Percentiles rank a stretch among this genome's conserved stretches.
These are phyloP conservation scores for Yamadazyma kanchanaburiensis DNA, from an alignment of 1,139 yeast species.

Conservation along the genomic window DNA sequence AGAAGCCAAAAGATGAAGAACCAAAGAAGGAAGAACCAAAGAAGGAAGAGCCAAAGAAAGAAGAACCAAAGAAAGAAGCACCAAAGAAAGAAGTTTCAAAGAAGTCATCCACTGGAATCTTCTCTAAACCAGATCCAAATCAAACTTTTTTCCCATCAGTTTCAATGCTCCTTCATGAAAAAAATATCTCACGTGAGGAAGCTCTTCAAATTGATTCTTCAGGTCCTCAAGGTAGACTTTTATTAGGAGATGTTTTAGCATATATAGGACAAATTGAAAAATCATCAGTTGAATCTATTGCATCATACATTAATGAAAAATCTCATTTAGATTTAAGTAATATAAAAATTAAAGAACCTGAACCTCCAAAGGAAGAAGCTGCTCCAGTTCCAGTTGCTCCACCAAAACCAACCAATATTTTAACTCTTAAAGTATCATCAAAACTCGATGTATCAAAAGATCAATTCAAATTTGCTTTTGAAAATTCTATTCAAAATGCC, in stretches of 20 bases:
- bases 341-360: conserved; percentile 51
- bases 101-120: conserved; percentile 12
- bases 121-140: conserved; percentile 51
- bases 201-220: conserved; percentile 80
- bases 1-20: conserved; percentile 47
- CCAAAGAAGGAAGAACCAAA: conserved; percentile 14
- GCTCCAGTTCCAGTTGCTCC: conserved; percentile 14
- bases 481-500: conserved; percentile 28
- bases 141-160: conserved; percentile 85
- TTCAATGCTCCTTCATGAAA: conserved; percentile 55
- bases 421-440: conserved; percentile 24
- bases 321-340: conserved; percentile 75
- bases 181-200: conserved; percentile 62
- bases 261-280: conserved; percentile 68
- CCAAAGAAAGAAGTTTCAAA: conserved; percentile 12
- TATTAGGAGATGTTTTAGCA: conserved; percentile 90
- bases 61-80: conserved; percentile 13
- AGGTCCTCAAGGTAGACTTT: conserved; percentile 83
- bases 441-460: conserved; percentile 22
- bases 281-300: conserved; percentile 40
- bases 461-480: conserved; percentile 29
- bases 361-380: conserved; percentile 10
- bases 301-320: conserved; percentile 54
- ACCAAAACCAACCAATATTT: conserved; percentile 25
- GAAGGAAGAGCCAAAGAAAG: conserved; percentile 12